Conservation (phyloP, 2,329 filamentous ascomycete species). For the Aspergillus latus region DNA sequence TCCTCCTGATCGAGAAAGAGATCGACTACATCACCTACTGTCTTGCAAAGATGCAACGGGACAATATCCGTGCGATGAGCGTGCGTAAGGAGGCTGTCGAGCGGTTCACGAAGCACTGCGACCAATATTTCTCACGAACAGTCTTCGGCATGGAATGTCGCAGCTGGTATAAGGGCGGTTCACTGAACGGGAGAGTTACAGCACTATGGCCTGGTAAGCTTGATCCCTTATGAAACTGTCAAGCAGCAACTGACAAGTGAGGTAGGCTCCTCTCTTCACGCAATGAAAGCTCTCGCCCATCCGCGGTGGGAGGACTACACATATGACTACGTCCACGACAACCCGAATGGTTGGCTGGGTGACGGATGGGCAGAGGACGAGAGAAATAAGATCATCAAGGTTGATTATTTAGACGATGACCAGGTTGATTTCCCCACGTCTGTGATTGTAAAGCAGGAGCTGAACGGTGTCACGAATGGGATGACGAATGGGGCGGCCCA, state of each 20-base stretch:
- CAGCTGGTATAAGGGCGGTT: constrained; percentile 42
- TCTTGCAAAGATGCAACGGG: constrained; percentile 37
- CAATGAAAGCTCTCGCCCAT: constrained; percentile 35
- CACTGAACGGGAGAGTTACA: constrained; percentile 31
- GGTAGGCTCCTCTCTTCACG: constrained; percentile 38
- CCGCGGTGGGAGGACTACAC: constrained; percentile 43
- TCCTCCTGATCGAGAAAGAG: constrained; percentile 34
- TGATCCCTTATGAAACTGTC: not conserved
- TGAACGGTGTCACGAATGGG: not conserved
- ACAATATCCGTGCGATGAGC: constrained; percentile 34
- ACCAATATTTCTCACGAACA: constrained; percentile 37
- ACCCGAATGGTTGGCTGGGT: constrained; percentile 34
- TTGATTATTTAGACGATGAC: constrained; percentile 39
- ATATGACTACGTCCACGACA: constrained; percentile 38
- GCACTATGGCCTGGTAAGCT: constrained; percentile 38
- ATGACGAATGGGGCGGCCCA: not conserved
- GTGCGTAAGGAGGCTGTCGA: constrained; percentile 28
- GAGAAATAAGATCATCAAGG: constrained; percentile 31
- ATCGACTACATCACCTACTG: constrained; percentile 38
- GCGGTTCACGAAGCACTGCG: constrained; percentile 32
- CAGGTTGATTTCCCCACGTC: constrained; percentile 34
- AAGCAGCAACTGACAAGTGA: not conserved
- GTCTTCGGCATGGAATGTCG: constrained; percentile 38
- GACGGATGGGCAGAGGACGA: constrained; percentile 38
- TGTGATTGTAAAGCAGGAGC: constrained; percentile 6